phyloP scores from a whole-genome alignment of 768 basidiomycete genomes.

The Naematelia encephala region DNA sequence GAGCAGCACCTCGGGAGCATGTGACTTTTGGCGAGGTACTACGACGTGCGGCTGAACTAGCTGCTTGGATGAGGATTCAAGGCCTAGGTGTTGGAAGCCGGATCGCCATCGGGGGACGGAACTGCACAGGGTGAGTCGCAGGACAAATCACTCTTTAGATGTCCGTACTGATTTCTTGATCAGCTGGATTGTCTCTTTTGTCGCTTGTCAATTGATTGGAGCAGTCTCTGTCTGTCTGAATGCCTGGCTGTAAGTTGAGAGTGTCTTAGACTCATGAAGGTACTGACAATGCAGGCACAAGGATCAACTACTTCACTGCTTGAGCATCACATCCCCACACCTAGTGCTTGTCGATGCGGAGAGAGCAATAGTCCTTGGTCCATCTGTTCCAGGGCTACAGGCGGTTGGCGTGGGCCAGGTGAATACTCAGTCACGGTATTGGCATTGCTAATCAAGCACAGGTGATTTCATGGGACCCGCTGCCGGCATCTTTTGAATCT shows the following conservation, averaged over 20 bases:
- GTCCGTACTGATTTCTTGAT: constrained; percentile 1
- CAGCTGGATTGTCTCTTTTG: constrained; percentile 37
- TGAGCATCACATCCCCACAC: constrained; percentile 22
- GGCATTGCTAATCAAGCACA: background rate
- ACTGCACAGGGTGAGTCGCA: constrained; percentile 32
- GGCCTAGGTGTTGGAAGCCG: constrained; percentile 37
- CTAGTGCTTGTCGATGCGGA: constrained; percentile 37
- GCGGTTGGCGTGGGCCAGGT: constrained; percentile 19
- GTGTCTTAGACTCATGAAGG: background rate
- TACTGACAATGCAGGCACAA: constrained; percentile 21
- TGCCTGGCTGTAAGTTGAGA: constrained; percentile 41
- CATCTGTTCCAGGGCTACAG: constrained; percentile 5
- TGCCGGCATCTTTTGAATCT: background rate
- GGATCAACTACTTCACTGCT: constrained; percentile 24
- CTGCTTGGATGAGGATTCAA: constrained; percentile 29
- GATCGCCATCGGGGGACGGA: constrained; percentile 38
- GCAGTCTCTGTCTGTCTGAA: constrained; percentile 37
- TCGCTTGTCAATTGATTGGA: constrained; percentile 41
- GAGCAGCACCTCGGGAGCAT: constrained; percentile 11
- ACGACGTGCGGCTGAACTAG: constrained; percentile 18
- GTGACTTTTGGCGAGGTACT: constrained; percentile 29
- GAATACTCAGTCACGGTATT: background rate
- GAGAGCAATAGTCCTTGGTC: constrained; percentile 17
- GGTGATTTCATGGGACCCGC: background rate
- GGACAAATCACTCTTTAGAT: background rate